A percentile compares a stretch with the other conserved stretches of the same genome.
These are phyloP conservation scores for Talaromyces liani DNA, from an alignment of 495 filamentous ascomycete genomes.

Conservation along the genomic window DNA sequence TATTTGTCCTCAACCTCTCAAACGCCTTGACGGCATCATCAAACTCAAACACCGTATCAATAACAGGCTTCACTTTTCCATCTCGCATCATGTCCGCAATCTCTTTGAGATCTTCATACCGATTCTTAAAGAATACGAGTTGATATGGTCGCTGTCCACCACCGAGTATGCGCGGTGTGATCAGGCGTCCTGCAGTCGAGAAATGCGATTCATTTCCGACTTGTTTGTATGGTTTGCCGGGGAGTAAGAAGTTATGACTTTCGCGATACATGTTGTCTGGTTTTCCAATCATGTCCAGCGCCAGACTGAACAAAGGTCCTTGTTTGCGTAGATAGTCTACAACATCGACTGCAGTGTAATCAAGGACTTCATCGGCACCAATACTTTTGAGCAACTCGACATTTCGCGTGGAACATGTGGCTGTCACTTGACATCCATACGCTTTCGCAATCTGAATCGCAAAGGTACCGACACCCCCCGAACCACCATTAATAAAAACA, in stretches of 20 bases:
- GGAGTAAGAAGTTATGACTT: constrained; percentile 46
- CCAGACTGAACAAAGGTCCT: constrained; percentile 46
- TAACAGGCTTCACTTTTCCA: constrained; percentile 51
- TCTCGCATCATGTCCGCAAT: constrained; percentile 54
- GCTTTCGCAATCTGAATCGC: constrained; percentile 61
- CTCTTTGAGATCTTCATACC: constrained; percentile 39
- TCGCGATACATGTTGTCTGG: constrained; percentile 46
- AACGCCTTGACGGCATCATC: constrained; percentile 57
- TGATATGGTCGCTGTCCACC: constrained; percentile 54
- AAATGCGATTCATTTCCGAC: constrained; percentile 36
- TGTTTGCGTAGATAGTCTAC: constrained; percentile 36
- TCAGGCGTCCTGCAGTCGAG: constrained; percentile 20
- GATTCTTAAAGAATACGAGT: constrained; percentile 31
- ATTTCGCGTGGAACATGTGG: constrained; percentile 53
- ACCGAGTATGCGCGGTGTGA: constrained; percentile 52
- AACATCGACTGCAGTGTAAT: constrained; percentile 55
- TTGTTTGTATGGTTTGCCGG: constrained; percentile 48
- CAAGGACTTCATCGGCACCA: constrained; percentile 62
- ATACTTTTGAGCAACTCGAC: constrained; percentile 46
- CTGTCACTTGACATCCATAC: constrained; percentile 55
- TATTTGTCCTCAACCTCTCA: constrained; percentile 52
- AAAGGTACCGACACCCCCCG: constrained; percentile 54
- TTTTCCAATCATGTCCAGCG: constrained; percentile 55
- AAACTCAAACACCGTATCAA: constrained; percentile 56
- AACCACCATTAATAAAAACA: constrained; percentile 63